Conservation (phyloP, 495 filamentous ascomycete species). For the Aspergillus bertholletiae region DNA sequence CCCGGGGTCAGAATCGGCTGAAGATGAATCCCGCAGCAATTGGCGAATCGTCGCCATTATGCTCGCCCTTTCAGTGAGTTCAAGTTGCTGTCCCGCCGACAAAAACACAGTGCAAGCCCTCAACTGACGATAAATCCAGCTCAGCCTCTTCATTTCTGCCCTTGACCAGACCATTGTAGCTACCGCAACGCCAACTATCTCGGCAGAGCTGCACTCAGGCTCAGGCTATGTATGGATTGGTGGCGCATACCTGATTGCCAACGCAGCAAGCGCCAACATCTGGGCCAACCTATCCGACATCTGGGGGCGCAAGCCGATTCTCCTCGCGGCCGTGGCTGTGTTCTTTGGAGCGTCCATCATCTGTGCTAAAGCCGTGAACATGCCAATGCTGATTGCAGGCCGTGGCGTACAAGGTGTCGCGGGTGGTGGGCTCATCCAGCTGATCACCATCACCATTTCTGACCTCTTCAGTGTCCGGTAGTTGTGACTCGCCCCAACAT, state of each 20-base stretch:
- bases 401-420: slow-evolving; percentile 54
- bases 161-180: slow-evolving; percentile 62
- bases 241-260: slow-evolving; percentile 57
- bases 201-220: slow-evolving; percentile 53
- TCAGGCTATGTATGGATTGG: slow-evolving; percentile 66
- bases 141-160: slow-evolving; percentile 54
- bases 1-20: background rate
- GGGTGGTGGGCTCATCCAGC: slow-evolving; percentile 50
- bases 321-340: slow-evolving; percentile 41
- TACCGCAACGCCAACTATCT: slow-evolving; percentile 57
- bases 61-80: slow-evolving; percentile 26
- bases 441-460: slow-evolving; percentile 52
- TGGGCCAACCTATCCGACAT: slow-evolving; percentile 60
- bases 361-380: slow-evolving; percentile 45
- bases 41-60: slow-evolving; percentile 23
- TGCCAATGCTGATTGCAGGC: slow-evolving; percentile 53
- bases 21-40: slow-evolving; percentile 11
- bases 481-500: background rate
- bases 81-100: background rate
- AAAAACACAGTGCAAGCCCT: background rate
- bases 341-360: slow-evolving; percentile 44
- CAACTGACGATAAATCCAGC: slow-evolving; percentile 18
- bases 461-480: slow-evolving; percentile 59
- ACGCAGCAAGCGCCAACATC: slow-evolving; percentile 49
- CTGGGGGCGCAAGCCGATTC: slow-evolving; percentile 56